Percentiles rank a stretch among this genome's conserved stretches.
Evolutionary conservation across 2,329 filamentous ascomycete genomes (phyloP).

Genomic region (Alternaria conjuncta): DNA sequence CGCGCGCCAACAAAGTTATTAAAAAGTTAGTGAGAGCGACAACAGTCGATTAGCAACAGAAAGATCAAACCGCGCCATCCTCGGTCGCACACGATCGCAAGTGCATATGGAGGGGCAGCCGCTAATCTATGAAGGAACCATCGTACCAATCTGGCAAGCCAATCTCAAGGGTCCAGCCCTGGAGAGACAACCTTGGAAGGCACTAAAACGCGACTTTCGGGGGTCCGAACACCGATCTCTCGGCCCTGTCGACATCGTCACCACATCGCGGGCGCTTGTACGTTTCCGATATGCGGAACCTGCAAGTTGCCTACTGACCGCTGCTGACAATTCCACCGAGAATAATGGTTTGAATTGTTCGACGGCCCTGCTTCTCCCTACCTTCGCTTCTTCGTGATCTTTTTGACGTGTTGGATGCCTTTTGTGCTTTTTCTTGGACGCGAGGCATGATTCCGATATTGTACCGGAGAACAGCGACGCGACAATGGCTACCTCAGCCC

Average conservation of each 20-base stretch:
- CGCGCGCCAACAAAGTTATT: not conserved
- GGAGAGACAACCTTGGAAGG: not conserved
- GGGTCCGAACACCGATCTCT: slow-evolving; percentile 31
- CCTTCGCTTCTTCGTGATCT: not conserved
- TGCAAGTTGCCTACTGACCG: not conserved
- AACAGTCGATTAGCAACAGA: not conserved
- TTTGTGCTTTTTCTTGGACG: not conserved
- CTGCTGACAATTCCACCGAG: slow-evolving; percentile 3
- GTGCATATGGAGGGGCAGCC: slow-evolving; percentile 21
- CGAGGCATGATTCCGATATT: slow-evolving; percentile 31
- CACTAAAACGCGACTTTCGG: not conserved
- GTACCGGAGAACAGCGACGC: slow-evolving; percentile 11
- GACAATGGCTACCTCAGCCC: slow-evolving; percentile 45
- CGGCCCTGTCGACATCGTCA: slow-evolving; percentile 40
- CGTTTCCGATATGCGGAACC: slow-evolving; percentile 32
- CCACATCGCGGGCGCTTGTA: slow-evolving; percentile 43
- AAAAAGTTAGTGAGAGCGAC: not conserved
- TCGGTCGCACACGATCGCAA: not conserved
- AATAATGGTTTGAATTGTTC: not conserved
- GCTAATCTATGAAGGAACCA: slow-evolving; percentile 15
- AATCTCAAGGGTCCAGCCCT: slow-evolving; percentile 2
- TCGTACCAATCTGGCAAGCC: slow-evolving; percentile 6
- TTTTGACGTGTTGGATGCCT: not conserved
- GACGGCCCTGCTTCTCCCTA: not conserved
- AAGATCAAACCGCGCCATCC: slow-evolving; percentile 3